phyloP scores from a whole-genome alignment of 257 asterid genomes.

The Voacanga thouarsii region DNA sequence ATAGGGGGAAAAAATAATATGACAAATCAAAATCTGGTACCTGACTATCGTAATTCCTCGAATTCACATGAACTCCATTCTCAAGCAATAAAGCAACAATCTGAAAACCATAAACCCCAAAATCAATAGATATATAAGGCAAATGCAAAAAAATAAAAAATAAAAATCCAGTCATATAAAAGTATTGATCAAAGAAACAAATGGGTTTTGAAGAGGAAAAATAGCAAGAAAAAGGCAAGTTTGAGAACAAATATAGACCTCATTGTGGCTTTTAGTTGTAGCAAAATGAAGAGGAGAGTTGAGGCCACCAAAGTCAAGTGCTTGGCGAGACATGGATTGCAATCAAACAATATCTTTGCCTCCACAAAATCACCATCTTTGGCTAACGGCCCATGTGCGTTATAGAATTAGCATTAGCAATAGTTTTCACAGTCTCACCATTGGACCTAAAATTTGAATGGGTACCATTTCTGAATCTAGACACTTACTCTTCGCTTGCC shows the following conservation, averaged over 20 bases:
- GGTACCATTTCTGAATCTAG: slow-evolving; percentile 57
- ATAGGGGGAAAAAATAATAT: background rate
- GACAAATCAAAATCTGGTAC: slow-evolving; percentile 29
- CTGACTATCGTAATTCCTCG: slow-evolving; percentile 86
- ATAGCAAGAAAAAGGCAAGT: background rate
- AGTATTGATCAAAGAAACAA: slow-evolving; percentile 6
- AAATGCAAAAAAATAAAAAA: background rate
- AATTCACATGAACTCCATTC: slow-evolving; percentile 98
- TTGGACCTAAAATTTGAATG: slow-evolving; percentile 53
- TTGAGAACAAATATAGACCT: slow-evolving; percentile 35
- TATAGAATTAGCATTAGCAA: slow-evolving; percentile 1
- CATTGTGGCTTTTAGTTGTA: slow-evolving; percentile 95
- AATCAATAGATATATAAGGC: slow-evolving; percentile 19
- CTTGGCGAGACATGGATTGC: slow-evolving; percentile 90
- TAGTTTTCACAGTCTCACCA: slow-evolving; percentile 24
- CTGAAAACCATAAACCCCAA: slow-evolving; percentile 39
- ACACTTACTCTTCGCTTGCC: slow-evolving; percentile 40
- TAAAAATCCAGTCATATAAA: slow-evolving; percentile 2
- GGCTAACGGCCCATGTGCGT: slow-evolving; percentile 42
- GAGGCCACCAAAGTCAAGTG: slow-evolving; percentile 97
- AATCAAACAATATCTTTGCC: slow-evolving; percentile 97
- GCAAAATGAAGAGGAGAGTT: slow-evolving; percentile 98
- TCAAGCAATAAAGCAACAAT: slow-evolving; percentile 93
- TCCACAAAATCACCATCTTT: slow-evolving; percentile 97
- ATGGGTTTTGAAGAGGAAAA: slow-evolving; percentile 2